Evolutionary conservation across 805 yeast genomes (phyloP).

Genomic region (Ascoidea asiatica): DNA sequence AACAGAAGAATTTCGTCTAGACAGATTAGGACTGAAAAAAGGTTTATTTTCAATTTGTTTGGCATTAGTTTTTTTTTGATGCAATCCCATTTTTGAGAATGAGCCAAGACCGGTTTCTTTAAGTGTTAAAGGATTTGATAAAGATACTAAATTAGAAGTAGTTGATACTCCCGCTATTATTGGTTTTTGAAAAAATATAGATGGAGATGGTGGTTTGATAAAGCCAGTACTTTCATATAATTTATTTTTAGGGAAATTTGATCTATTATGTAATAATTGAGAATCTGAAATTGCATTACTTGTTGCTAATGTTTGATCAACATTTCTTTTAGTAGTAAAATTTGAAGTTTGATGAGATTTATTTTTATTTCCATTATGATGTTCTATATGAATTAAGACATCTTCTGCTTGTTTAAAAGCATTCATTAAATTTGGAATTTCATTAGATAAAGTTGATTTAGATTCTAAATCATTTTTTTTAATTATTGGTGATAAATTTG

Average conservation of each 20-base stretch:
- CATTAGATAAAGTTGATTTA: slow-evolving; percentile 40
- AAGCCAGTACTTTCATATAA: background rate
- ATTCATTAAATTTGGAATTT: slow-evolving; percentile 49
- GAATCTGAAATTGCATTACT: background rate
- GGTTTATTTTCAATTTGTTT: too few species aligned
- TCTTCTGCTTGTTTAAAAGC: slow-evolving; percentile 51
- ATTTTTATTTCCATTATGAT: too few species aligned
- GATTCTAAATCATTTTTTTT: too few species aligned
- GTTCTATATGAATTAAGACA: slow-evolving; percentile 19
- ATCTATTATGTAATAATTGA: background rate
- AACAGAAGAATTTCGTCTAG: too few species aligned
- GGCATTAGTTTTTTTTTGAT: background rate
- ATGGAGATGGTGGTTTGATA: background rate
- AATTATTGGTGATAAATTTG: too few species aligned
- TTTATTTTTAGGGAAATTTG: too few species aligned
- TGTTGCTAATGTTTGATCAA: background rate
- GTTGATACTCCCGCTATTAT: background rate
- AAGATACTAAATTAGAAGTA: background rate
- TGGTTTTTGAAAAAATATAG: background rate
- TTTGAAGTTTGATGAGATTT: background rate
- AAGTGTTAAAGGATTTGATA: background rate
- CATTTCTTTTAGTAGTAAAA: background rate
- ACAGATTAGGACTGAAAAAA: too few species aligned
- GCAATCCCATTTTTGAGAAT: background rate
- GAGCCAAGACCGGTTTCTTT: background rate